These are phyloP conservation scores for Exidia glandulosa DNA, from an alignment of 768 basidiomycete species.

Conservation along the genomic window DNA sequence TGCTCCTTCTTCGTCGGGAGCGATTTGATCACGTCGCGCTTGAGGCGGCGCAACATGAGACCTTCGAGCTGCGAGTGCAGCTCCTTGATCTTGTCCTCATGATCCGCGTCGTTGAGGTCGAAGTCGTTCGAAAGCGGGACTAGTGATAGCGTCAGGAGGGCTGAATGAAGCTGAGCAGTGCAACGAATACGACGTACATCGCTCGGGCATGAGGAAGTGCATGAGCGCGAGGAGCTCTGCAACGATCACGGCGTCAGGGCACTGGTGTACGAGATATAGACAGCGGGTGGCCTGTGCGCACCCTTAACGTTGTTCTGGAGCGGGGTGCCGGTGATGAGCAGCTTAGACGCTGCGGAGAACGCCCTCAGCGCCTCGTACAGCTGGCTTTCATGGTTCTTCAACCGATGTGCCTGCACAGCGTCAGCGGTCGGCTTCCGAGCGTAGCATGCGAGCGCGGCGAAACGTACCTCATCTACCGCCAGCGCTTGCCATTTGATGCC, in stretches of 20 bases:
- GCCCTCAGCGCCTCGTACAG: slow-evolving; percentile 86
- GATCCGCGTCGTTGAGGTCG: slow-evolving; percentile 85
- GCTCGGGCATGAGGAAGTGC: slow-evolving; percentile 99
- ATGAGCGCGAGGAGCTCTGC: slow-evolving; percentile 89
- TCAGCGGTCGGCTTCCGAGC: too few species aligned
- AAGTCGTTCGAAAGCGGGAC: slow-evolving; percentile 92
- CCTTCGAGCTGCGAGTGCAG: slow-evolving; percentile 86
- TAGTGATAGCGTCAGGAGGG: slow-evolving; percentile 19
- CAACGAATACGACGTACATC: slow-evolving; percentile 56
- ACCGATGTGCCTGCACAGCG: slow-evolving; percentile 92
- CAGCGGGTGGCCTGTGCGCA: slow-evolving; percentile 21
- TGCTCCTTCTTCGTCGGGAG: slow-evolving; percentile 97
- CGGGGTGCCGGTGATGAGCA: slow-evolving; percentile 96
- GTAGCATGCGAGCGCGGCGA: too few species aligned
- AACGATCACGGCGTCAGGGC: slow-evolving; percentile 5
- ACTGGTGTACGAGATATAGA: slow-evolving; percentile 6
- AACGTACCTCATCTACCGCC: slow-evolving; percentile 93
- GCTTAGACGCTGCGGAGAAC: slow-evolving; percentile 82
- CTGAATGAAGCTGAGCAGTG: not conserved
- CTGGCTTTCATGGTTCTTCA: slow-evolving; percentile 97
- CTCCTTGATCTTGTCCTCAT: slow-evolving; percentile 91
- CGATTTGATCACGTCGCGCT: slow-evolving; percentile 91
- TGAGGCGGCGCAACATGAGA: slow-evolving; percentile 89
- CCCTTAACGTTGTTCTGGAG: slow-evolving; percentile 99
- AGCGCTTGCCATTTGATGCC: slow-evolving; percentile 97